Conservation (phyloP, 2,329 filamentous ascomycete genomes). For the Fusarium xyrophilum region DNA sequence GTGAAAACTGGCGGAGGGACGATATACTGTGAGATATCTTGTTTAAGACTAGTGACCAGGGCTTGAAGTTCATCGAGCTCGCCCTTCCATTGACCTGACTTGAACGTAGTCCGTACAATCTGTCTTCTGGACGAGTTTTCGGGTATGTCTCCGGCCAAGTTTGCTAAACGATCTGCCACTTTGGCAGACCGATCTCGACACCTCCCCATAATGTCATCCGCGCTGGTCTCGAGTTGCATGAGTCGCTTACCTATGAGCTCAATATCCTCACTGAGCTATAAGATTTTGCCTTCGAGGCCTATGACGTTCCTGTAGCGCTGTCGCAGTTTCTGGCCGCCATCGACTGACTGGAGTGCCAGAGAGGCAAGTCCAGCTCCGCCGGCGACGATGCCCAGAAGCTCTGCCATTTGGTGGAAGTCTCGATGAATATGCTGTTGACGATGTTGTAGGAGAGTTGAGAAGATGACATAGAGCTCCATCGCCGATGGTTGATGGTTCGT, state of each 20-base stretch:
- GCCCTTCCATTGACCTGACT: neutral
- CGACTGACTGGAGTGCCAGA: slow-evolving; percentile 5
- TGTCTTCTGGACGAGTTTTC: accelerated
- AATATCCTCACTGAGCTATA: neutral
- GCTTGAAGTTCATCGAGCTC: neutral
- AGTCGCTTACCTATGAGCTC: neutral
- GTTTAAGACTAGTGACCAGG: neutral
- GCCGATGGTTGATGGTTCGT: accelerated
- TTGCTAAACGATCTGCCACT: neutral
- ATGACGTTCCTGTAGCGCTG: neutral
- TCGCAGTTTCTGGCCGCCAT: slow-evolving; percentile 4
- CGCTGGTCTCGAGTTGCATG: neutral
- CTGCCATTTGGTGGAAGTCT: neutral
- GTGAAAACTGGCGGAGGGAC: accelerated
- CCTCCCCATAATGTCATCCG: neutral
- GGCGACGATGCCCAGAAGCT: slow-evolving; percentile 2
- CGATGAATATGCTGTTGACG: accelerated
- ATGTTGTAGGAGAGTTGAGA: accelerated
- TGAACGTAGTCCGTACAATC: neutral
- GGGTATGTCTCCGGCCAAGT: neutral
- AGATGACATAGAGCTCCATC: neutral
- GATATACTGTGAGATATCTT: neutral
- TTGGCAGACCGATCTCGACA: neutral
- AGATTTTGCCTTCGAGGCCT: neutral
- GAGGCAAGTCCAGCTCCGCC: slow-evolving; percentile 18